A percentile compares a stretch with the other conserved stretches of the same genome.
Conservation (phyloP, 345 rosid species). For the Eucalyptus shirleyi region DNA sequence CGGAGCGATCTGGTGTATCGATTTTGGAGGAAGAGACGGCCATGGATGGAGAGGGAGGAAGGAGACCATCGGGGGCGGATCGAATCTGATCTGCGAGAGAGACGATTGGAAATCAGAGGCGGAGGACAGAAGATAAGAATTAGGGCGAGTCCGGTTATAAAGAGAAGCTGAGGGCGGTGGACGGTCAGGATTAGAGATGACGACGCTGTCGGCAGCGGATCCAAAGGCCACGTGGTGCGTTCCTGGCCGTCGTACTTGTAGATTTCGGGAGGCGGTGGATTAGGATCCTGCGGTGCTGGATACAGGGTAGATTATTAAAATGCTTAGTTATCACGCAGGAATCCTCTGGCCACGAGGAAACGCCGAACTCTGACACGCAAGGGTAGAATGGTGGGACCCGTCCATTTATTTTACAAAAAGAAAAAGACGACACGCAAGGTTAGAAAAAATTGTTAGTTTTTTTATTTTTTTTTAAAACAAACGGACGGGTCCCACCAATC, state of each 20-base stretch:
- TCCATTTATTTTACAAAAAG: not conserved
- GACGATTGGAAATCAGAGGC: not conserved
- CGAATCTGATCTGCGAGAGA: not conserved
- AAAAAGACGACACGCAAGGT: too few species aligned
- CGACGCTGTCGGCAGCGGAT: not conserved
- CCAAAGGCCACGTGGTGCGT: not conserved
- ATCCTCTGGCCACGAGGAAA: not conserved
- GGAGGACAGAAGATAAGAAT: accelerated
- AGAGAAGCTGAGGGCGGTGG: not conserved
- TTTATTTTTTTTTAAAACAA: not conserved
- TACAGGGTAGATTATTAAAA: not conserved
- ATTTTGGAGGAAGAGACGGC: not conserved
- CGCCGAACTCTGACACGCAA: not conserved
- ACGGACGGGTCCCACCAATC: not conserved
- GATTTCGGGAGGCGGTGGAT: not conserved
- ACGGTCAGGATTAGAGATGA: not conserved
- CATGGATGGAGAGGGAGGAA: not conserved
- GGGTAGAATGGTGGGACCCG: not conserved
- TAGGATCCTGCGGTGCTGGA: not conserved
- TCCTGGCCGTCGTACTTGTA: not conserved
- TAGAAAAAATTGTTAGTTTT: too few species aligned
- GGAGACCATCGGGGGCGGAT: not conserved
- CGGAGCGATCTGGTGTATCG: not conserved
- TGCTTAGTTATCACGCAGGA: not conserved
- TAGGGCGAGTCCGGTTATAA: not conserved